Evolutionary conservation across 257 asterid species (phyloP), one percentile per base, ranked within the genome.

Genomic region (Solanum sejunctum): DNA sequence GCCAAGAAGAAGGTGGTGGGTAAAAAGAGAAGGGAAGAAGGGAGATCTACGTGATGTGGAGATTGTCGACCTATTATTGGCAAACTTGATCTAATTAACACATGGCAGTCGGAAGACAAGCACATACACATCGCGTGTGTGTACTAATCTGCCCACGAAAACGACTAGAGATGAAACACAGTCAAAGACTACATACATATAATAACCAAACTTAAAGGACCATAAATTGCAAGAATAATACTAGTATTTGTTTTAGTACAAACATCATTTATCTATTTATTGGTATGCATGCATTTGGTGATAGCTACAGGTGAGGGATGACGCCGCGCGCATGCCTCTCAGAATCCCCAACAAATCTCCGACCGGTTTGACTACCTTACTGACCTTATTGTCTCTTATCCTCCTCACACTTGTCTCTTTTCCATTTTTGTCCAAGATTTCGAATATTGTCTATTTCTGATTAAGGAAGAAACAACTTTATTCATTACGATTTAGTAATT

Each of bases 291-390:
- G 36, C 11, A 23, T 47, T 18, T 26, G 49, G 49, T 23, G 56
- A 81, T 41, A 57, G 82, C 82, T 26, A 77, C 82, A 77, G 82
- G 47, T 77, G 82, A 77, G 64, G 73, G 73, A 81, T 82, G 84
- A 82, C 84, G 85, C 86, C 81, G 88, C 28, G 85, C 86, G 91
- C 91, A 84, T 88, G 91, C 89, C 83, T 60, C 54, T 58, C 23
- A 73, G 86, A 54, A 81, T 85, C 77, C 81, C 55, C 83, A 43
- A 61, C 86, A 81, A 51, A 41, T 82, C 82, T 82, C 88, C 82
- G 85, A 84, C 81, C 69, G 51, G 49, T 15, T 88, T 78, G 90
- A 85, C 88, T 57, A 81, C 16, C 11, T 49, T 45, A 28, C 77
- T 57, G 56, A 60, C 84, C 84, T 81, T 28, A 4, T 58, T 82